Evolutionary conservation across 2,329 filamentous ascomycete species (phyloP).

Genomic region (Trichoderma koningii): DNA sequence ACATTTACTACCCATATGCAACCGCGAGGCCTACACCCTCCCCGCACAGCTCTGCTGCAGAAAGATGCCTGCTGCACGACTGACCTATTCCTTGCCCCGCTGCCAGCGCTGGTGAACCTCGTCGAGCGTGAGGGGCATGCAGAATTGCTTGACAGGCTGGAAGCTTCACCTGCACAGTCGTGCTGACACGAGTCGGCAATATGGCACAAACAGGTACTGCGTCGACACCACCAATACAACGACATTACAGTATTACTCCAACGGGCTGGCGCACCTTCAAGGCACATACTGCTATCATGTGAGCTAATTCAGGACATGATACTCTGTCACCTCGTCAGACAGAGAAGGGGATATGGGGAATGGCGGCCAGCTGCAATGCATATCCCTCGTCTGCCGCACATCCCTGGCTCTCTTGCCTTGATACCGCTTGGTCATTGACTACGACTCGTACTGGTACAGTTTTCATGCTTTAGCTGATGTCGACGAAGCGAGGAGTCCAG

Average conservation of each 20-base stretch:
- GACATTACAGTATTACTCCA: neutral
- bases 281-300: neutral
- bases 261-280: constrained; percentile 1
- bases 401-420: neutral
- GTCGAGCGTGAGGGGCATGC: constrained; percentile 21
- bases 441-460: neutral
- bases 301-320: neutral
- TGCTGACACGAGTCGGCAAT: neutral
- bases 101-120: constrained; percentile 11
- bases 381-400: neutral
- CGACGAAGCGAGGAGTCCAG: neutral
- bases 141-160: constrained; percentile 1
- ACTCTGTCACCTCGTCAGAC: neutral
- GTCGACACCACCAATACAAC: neutral
- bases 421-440: neutral
- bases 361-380: constrained; percentile 2
- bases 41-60: constrained; percentile 10
- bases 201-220: neutral
- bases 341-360: constrained; percentile 7
- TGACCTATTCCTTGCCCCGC: neutral
- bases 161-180: constrained; percentile 5
- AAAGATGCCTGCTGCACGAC: neutral
- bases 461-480: neutral
- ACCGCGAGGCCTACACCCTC: constrained; percentile 19
- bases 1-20: neutral